A percentile compares a stretch with the other conserved stretches of the same genome.
Conservation (phyloP, 495 filamentous ascomycete genomes). For the Cetradonia linearis region DNA sequence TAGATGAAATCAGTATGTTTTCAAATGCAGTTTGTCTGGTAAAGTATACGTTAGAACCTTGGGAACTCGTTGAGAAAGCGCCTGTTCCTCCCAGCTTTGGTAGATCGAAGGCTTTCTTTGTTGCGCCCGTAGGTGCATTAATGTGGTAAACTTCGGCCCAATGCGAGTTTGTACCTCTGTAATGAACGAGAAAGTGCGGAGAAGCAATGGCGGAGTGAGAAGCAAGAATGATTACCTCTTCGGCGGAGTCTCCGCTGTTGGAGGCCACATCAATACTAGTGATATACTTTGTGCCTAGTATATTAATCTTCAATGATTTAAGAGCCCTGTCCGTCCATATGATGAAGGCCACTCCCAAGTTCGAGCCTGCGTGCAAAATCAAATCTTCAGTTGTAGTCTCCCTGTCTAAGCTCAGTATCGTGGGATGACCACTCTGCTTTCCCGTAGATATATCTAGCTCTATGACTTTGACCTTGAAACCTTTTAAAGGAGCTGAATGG, state of each 20-base stretch:
- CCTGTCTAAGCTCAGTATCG: constrained; percentile 57
- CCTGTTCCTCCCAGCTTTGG: constrained; percentile 58
- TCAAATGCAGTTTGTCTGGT: constrained; percentile 66
- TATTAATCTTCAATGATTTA: constrained; percentile 64
- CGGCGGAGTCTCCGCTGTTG: constrained; percentile 47
- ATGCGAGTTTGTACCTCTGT: constrained; percentile 55
- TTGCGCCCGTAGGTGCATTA: constrained; percentile 48
- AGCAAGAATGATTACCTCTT: constrained; percentile 62
- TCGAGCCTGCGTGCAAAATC: constrained; percentile 71
- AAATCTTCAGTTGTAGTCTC: constrained; percentile 58
- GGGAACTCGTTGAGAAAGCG: constrained; percentile 67
- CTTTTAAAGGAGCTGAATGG: constrained; percentile 54
- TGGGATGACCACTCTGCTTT: constrained; percentile 47
- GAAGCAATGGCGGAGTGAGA: constrained; percentile 56
- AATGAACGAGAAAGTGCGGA: constrained; percentile 79
- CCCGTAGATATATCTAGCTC: constrained; percentile 63
- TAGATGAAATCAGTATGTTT: constrained; percentile 61
- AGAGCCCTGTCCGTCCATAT: constrained; percentile 66
- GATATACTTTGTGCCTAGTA: constrained; percentile 63
- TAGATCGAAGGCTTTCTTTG: constrained; percentile 66
- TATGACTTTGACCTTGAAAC: constrained; percentile 62
- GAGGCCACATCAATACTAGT: constrained; percentile 41
- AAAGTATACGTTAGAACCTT: constrained; percentile 77
- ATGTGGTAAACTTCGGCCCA: constrained; percentile 83
- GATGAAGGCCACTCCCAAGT: constrained; percentile 71